Conservation (phyloP, 2,329 filamentous ascomycete species). For the Ophiosphaerella herpotricha region DNA sequence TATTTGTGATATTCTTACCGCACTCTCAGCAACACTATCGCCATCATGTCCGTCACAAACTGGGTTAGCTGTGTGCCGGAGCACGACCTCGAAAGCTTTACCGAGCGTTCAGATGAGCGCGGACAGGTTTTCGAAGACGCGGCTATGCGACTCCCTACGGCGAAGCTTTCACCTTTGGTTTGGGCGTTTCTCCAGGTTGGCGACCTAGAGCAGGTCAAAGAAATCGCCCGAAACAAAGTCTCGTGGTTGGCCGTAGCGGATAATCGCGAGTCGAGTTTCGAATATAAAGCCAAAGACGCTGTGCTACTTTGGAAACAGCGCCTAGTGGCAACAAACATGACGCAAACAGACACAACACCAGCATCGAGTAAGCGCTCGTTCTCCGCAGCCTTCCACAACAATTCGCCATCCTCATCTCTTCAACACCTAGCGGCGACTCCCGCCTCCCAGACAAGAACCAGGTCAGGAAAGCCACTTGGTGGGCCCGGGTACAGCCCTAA, state of each 20-base stretch:
- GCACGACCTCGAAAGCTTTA: too few relatives aligned
- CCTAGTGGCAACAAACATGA: not conserved
- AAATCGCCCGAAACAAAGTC: not conserved
- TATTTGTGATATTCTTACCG: too few relatives aligned
- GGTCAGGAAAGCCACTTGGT: conserved; percentile 9
- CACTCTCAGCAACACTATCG: too few relatives aligned
- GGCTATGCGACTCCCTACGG: too few relatives aligned
- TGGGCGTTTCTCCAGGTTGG: conserved; percentile 13
- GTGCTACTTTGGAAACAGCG: not conserved
- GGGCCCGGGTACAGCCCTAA: conserved; percentile 10
- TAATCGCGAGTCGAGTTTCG: not conserved
- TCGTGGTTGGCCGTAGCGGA: conserved; percentile 4
- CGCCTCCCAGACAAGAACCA: conserved; percentile 8
- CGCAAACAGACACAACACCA: conserved; percentile 1
- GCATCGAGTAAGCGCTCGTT: conserved; percentile 4
- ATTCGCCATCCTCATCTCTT: not conserved
- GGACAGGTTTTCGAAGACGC: too few relatives aligned
- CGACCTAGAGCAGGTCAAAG: conserved; percentile 2
- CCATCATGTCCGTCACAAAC: too few relatives aligned
- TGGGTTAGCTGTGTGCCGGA: too few relatives aligned
- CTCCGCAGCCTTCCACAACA: not conserved
- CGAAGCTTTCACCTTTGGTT: conserved; percentile 1
- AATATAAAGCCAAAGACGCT: conserved; percentile 3
- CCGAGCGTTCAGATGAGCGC: too few relatives aligned
- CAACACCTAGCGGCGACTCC: too few relatives aligned